Base-by-base conservation (phyloP, 192 early-diverging fungal genomes). In the Geranomyces michiganensis region DNA sequence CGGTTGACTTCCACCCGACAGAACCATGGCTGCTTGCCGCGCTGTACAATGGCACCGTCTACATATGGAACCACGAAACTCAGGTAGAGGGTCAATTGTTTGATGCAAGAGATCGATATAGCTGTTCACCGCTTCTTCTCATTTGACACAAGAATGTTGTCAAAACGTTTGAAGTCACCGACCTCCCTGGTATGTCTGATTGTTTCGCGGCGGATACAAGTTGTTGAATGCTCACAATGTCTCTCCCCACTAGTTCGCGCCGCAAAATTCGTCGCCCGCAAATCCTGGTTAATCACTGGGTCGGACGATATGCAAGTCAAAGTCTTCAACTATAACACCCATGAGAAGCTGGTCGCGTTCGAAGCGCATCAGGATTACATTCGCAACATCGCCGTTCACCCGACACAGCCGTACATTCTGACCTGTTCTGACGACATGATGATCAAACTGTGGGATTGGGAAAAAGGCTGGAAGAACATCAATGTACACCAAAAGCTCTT, bases 311-410 rank as follows among this genome's bases (percentile, higher is more conserved):
- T 95, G 89, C 94, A 96, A 70, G 78, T 98, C 74, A 88, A 92
- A 15, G 95, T 99, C 49, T 99, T 92, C 91, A 99, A 99, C 90
- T 99, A 99, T 88, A 97, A 98, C 80, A 99, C 97, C 36, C 93
- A 94, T 79, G 97, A 99, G 79, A 97, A 97, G 71, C 92, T 99
- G 19, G 88, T 90, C 21, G 89, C 91, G 43, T 97, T 97, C 78
- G 96, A 98, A 66, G 97, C 94, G 21, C 97, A 99, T 75, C 84
- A 86, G 68, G 97, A 99, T 78, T 99, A 97, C 73, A 94, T 99
- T 81, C 90, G 97, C 58, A 89, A 90, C 76, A 88, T 99, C 60
- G 96, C 96, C 22, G 93, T 99, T 31, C 97, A 99, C 75, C 93
- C 93, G 45, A 93, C 94, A n/a, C 95, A 94, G 72, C 91, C 97